A percentile compares a stretch with the other conserved stretches of the same genome.
phyloP scores from a whole-genome alignment of 371 early-diverging fungal genomes.

The Apophysomyces variabilis region DNA sequence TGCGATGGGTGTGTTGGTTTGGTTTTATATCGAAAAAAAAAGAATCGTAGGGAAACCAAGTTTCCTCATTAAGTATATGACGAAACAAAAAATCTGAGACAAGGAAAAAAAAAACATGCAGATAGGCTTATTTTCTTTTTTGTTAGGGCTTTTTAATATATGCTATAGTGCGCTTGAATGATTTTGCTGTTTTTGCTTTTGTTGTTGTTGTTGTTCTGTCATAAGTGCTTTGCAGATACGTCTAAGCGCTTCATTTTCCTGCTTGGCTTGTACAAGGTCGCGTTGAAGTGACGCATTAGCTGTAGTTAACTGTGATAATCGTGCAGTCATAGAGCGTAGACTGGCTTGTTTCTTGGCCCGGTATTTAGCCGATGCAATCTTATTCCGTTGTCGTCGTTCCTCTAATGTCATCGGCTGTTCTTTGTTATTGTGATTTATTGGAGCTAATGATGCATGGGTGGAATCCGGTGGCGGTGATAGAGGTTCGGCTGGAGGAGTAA shows the following conservation, averaged over 20 bases:
- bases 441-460: not conserved
- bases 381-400: constrained; percentile 55
- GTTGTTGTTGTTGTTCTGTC: constrained; percentile 1
- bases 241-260: constrained; percentile 47
- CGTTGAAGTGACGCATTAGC: constrained; percentile 41
- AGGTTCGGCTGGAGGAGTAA: constrained; percentile 23
- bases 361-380: constrained; percentile 58
- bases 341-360: constrained; percentile 57
- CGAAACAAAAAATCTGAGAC: constrained; percentile 5
- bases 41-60: constrained; percentile 8
- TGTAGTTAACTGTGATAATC: constrained; percentile 37
- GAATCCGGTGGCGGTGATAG: constrained; percentile 36
- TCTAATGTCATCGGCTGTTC: constrained; percentile 20
- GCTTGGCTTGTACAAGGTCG: constrained; percentile 36
- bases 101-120: constrained; percentile 10
- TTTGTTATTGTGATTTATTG: not conserved
- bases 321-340: constrained; percentile 46
- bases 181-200: too few species aligned
- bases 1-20: constrained; percentile 10
- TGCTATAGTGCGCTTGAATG: not conserved
- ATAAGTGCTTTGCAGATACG: constrained; percentile 31
- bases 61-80: constrained; percentile 8
- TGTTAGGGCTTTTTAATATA: not conserved
- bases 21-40: constrained; percentile 11
- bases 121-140: not conserved